phyloP scores from a whole-genome alignment of 163 green algal genomes.

The Chlamydomonas reinhardtii region DNA sequence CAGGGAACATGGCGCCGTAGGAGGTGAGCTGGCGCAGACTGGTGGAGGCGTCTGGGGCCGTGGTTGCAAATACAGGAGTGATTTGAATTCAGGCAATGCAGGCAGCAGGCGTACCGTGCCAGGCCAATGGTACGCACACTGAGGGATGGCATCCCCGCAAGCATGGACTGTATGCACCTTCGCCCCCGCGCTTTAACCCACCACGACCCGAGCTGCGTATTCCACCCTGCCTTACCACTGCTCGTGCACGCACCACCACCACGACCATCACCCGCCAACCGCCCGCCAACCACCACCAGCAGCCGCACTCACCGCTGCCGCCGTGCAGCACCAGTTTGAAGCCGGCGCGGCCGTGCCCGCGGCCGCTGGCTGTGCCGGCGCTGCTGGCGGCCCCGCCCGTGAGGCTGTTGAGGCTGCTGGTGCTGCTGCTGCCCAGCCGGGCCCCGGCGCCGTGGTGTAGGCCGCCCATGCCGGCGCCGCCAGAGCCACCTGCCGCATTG shows the following conservation, averaged over 20 bases:
- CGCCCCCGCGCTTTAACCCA: no score
- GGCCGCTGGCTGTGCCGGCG: neutral
- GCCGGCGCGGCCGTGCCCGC: constrained; percentile 17
- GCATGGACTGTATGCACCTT: no score
- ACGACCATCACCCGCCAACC: neutral
- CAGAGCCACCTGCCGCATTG: neutral
- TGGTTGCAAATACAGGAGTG: no score
- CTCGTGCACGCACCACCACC: no score
- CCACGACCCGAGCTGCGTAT: no score
- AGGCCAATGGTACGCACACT: no score
- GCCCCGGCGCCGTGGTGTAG: neutral
- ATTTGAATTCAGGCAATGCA: no score
- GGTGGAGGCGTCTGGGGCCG: constrained; percentile 6
- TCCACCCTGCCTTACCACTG: no score
- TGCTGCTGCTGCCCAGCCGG: neutral
- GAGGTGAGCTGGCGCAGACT: constrained; percentile 29
- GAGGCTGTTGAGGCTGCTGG: constrained; percentile 39
- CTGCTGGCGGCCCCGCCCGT: neutral
- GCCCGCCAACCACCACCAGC: neutral
- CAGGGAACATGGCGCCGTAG: constrained; percentile 20
- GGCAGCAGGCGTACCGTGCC: no score
- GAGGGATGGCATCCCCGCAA: no score
- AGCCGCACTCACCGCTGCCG: constrained; percentile 21
- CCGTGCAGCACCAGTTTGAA: constrained; percentile 46
- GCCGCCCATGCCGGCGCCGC: neutral